These are phyloP conservation scores for Coniferiporia weirii DNA, from an alignment of 1,284 basidiomycete species.

Conservation along the genomic window DNA sequence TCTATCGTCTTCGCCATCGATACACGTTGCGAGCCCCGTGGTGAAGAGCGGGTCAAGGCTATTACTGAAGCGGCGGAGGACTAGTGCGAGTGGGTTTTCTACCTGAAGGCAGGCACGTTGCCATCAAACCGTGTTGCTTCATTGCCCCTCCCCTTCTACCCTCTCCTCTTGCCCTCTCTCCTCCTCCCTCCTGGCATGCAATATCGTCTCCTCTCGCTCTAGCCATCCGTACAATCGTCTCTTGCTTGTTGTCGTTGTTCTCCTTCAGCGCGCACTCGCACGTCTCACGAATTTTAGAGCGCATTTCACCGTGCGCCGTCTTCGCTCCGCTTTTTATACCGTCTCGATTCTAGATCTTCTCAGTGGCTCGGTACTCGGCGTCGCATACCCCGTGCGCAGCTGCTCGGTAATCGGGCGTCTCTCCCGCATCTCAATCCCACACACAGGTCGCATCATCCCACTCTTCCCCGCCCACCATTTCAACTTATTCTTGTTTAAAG, in stretches of 20 bases:
- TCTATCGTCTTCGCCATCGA: not conserved
- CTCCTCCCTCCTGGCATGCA: constrained; percentile 17
- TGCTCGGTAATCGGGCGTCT: constrained; percentile 27
- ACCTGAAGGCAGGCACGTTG: constrained; percentile 66
- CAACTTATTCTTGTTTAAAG: constrained; percentile 20
- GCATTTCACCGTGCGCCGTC: constrained; percentile 29
- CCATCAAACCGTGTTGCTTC: constrained; percentile 54
- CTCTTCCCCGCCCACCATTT: constrained; percentile 2
- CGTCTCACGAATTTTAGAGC: constrained; percentile 10
- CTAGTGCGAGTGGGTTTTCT: constrained; percentile 15
- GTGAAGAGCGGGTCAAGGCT: not conserved
- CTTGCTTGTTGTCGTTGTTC: not conserved
- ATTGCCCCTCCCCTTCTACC: constrained; percentile 34
- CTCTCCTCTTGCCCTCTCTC: constrained; percentile 29
- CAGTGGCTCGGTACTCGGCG: constrained; percentile 25
- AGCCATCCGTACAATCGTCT: not conserved
- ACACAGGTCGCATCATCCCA: not conserved
- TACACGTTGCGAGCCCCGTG: not conserved
- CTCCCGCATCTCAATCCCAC: constrained; percentile 13
- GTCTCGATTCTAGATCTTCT: constrained; percentile 36
- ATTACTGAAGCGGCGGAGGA: not conserved
- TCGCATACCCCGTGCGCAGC: constrained; percentile 21
- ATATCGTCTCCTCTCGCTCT: constrained; percentile 7
- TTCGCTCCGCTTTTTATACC: constrained; percentile 48
- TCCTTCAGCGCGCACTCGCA: not conserved